A percentile compares a stretch with the other conserved stretches of the same genome.
Evolutionary conservation across 495 filamentous ascomycete species (phyloP).

Genomic region (Cercophora newfieldiana): DNA sequence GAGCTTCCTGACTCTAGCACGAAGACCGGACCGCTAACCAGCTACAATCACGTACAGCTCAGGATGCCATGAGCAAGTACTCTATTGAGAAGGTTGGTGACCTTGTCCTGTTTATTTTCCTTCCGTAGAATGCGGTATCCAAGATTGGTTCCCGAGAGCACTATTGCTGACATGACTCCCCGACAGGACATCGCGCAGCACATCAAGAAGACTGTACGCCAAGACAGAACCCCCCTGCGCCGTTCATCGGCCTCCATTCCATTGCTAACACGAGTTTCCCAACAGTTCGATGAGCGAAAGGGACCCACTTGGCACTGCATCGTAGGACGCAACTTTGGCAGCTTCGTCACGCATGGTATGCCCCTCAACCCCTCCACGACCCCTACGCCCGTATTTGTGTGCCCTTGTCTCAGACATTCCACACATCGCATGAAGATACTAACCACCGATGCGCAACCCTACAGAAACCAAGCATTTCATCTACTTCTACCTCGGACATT

Average conservation of each 20-base stretch:
- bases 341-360: slow-evolving; percentile 96
- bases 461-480: slow-evolving; percentile 99
- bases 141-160: neutral
- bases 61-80: slow-evolving; percentile 89
- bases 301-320: slow-evolving; percentile 99
- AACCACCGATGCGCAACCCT: neutral
- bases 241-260: neutral
- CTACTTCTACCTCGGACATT: slow-evolving; percentile 99
- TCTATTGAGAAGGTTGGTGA: slow-evolving; percentile 83
- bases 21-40: neutral
- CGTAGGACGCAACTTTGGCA: slow-evolving; percentile 96
- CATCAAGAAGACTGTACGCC: slow-evolving; percentile 88
- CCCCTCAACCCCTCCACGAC: neutral
- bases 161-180: slow-evolving; percentile 6
- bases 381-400: neutral
- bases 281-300: slow-evolving; percentile 84
- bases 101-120: neutral
- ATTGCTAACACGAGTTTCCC: slow-evolving; percentile 15
- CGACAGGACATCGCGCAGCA: slow-evolving; percentile 88
- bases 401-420: slow-evolving; percentile 5
- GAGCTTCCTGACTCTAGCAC: neutral
- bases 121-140: neutral
- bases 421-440: neutral
- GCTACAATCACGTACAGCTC: slow-evolving; percentile 55
- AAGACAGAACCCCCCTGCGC: neutral